Percentiles rank a stretch among this genome's conserved stretches.
phyloP scores from a whole-genome alignment of 371 early-diverging fungal species.

The Mucor sp. region DNA sequence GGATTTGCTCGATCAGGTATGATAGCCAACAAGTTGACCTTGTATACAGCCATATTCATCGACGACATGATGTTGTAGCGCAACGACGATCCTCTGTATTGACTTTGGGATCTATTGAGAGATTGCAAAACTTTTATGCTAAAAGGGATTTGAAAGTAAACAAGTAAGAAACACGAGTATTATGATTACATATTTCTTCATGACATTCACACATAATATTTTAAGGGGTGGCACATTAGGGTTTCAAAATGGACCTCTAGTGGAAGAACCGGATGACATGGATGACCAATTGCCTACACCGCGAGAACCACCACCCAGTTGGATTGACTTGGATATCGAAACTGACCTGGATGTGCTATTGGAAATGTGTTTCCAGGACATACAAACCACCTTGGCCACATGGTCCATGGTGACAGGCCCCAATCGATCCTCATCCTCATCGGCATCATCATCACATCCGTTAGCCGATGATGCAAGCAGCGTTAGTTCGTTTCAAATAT shows the following conservation, averaged over 20 bases:
- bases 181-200: not conserved
- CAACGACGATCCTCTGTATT: slow-evolving; percentile 52
- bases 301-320: slow-evolving; percentile 45
- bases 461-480: not conserved
- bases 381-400: slow-evolving; percentile 36
- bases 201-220: not conserved
- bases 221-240: slow-evolving; percentile 48
- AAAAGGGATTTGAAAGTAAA: slow-evolving; percentile 47
- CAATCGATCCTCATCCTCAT: slow-evolving; percentile 10
- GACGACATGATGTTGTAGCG: slow-evolving; percentile 26
- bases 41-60: not conserved
- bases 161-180: slow-evolving; percentile 36
- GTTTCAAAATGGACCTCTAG: slow-evolving; percentile 21
- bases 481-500: slow-evolving; percentile 29
- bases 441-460: slow-evolving; percentile 6
- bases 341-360: slow-evolving; percentile 48
- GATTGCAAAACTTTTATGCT: slow-evolving; percentile 53
- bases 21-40: not conserved
- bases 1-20: slow-evolving; percentile 56
- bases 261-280: slow-evolving; percentile 36
- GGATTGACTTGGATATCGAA: slow-evolving; percentile 49
- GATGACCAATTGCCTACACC: slow-evolving; percentile 39
- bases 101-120: slow-evolving; percentile 50
- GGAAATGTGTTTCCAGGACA: slow-evolving; percentile 34
- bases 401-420: slow-evolving; percentile 44